Conservation (phyloP, 106 monocot species). For the Alisma plantagoaquatica region DNA sequence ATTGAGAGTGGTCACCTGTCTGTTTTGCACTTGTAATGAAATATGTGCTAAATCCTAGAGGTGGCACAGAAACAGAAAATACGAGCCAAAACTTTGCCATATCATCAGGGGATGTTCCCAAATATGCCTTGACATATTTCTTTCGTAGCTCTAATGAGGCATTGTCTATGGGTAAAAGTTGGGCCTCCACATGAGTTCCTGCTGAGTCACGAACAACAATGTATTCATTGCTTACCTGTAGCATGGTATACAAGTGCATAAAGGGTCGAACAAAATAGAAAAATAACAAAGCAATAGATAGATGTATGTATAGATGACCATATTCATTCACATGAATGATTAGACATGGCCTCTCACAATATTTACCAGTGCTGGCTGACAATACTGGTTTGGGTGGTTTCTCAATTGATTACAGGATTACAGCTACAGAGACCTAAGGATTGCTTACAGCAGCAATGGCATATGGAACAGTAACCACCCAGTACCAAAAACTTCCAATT, state of each 20-base stretch:
- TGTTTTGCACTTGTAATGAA: slow-evolving; percentile 42
- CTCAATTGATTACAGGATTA: no score
- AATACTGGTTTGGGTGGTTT: no score
- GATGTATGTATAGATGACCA: no score
- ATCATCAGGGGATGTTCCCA: slow-evolving; percentile 33
- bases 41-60: slow-evolving; percentile 91
- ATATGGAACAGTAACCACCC: no score
- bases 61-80: slow-evolving; percentile 78
- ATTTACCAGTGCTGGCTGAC: no score
- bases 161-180: slow-evolving; percentile 52
- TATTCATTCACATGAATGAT: no score
- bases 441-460: no score
- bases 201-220: slow-evolving; percentile 66
- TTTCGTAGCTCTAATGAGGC: slow-evolving; percentile 32
- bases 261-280: background rate
- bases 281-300: background rate
- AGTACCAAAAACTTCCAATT: no score
- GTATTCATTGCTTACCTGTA: slow-evolving; percentile 61
- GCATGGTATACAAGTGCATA: background rate
- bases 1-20: no score
- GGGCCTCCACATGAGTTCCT: slow-evolving; percentile 65
- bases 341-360: no score
- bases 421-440: no score
- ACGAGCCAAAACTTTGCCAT: slow-evolving; percentile 81
- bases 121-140: slow-evolving; percentile 58